These are phyloP conservation scores for Cercospora beticola DNA, from an alignment of 2,329 filamentous ascomycete species.

Conservation along the genomic window DNA sequence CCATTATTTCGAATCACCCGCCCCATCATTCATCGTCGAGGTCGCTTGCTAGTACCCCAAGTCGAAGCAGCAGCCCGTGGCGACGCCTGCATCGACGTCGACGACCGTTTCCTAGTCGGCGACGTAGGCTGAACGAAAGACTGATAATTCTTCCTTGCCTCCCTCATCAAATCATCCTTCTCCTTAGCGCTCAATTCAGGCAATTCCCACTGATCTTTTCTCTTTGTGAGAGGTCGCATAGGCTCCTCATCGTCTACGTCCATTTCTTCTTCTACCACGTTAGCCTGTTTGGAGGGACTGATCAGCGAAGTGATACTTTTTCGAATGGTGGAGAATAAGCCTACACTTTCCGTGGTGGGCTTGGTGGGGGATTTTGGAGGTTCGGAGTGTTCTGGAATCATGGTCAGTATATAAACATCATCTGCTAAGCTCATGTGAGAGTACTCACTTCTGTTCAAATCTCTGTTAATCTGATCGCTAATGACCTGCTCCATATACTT, in stretches of 20 bases:
- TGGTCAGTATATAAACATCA: no score
- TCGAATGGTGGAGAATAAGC: neutral
- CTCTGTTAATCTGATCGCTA: slow-evolving; percentile 33
- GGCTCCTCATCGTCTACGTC: neutral
- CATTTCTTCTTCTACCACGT: neutral
- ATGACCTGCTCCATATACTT: slow-evolving; percentile 30
- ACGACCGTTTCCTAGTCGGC: neutral
- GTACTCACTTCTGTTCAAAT: slow-evolving; percentile 32
- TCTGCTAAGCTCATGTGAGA: no score
- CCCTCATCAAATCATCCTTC: neutral
- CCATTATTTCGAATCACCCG: neutral
- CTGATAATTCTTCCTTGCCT: neutral
- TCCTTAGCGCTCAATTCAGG: slow-evolving; percentile 1
- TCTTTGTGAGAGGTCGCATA: neutral
- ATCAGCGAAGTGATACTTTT: neutral
- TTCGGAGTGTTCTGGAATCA: slow-evolving; percentile 1
- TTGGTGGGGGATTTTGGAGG: neutral
- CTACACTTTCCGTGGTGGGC: neutral
- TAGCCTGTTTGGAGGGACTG: neutral
- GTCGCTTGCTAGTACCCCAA: neutral
- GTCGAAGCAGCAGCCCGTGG: neutral
- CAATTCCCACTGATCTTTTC: slow-evolving; percentile 5
- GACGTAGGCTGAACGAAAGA: neutral
- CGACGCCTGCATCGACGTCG: neutral
- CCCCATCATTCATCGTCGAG: neutral